Base-by-base conservation (phyloP, 1,284 basidiomycete species). In the Sphagnurus paluster region DNA sequence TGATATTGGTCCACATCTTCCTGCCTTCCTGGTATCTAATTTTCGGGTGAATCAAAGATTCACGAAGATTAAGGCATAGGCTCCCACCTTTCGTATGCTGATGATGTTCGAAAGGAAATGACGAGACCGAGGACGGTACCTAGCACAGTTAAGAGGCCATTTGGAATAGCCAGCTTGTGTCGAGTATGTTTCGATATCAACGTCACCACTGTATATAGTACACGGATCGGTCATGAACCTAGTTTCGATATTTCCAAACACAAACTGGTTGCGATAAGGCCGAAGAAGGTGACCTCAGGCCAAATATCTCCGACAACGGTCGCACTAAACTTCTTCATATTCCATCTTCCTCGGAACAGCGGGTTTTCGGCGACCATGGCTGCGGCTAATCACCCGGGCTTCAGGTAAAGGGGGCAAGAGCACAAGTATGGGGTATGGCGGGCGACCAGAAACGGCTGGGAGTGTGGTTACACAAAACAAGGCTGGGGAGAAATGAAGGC, bases 71-170 rank as follows among this genome's bases (percentile, higher is more conserved):
- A 36, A n/a, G 3, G 25, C 23, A 29, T 9, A 20, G 3, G 21
- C 14, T 70, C 67, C 50, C 64, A 86, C 74, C 84, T 75, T 50
- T 87, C 85, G 59, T 87, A 83, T 55, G 81, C 83, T 4, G 79
- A 81, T n/a, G 74, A 78, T 1, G 82, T 82, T 37, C 82, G 70
- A 66, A 84, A 84, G 0, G 80, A 81, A 42, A 86, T 83, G 19
- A 84, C 81, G 55, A 84, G 74, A 68, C 82, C 82, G 52, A 87
- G 77, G 21, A 84, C 80, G 13, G 82, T 81, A 77, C 82, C 82
- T 29, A 84, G 68, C 1, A 84, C 76, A 5, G 80, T 80, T 44
- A 83, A 68, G 47, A 85, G 70, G 43, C 65, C 60, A 52, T 65
- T 75, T 5, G 68, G 68, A 42, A 82, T 64, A 3, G 57, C 60